Percentiles rank a stretch among this genome's conserved stretches.
Conservation (phyloP, 2,329 filamentous ascomycete species). For the Dactylellina parvicollis region DNA sequence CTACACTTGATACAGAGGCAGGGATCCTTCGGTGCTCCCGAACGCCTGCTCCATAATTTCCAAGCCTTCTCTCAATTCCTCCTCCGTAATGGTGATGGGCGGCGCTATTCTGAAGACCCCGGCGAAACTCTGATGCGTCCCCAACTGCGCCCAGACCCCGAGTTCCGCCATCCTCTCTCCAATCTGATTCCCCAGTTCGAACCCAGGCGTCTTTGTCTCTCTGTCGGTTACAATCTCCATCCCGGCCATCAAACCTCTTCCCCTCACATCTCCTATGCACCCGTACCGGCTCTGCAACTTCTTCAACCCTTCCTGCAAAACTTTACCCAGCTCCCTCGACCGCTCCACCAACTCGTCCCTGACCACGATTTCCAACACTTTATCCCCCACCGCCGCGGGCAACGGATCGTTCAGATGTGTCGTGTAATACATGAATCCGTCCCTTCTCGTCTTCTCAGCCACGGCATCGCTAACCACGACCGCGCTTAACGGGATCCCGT, state of each 20-base stretch:
- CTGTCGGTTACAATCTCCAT: slow-evolving; percentile 69
- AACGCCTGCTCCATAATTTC: slow-evolving; percentile 70
- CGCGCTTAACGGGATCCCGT: slow-evolving; percentile 69
- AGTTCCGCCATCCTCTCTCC: slow-evolving; percentile 65
- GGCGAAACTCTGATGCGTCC: slow-evolving; percentile 67
- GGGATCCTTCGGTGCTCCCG: slow-evolving; percentile 59
- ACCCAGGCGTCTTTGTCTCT: slow-evolving; percentile 64
- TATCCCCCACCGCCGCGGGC: slow-evolving; percentile 69
- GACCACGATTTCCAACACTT: slow-evolving; percentile 71
- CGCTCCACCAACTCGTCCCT: slow-evolving; percentile 67
- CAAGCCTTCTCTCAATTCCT: slow-evolving; percentile 67
- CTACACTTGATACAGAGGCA: slow-evolving; percentile 57
- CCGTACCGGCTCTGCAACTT: slow-evolving; percentile 66
- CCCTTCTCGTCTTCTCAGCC: slow-evolving; percentile 63
- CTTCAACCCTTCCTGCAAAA: slow-evolving; percentile 65
- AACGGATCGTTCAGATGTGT: slow-evolving; percentile 73
- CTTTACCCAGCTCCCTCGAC: slow-evolving; percentile 63
- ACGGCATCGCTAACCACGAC: slow-evolving; percentile 69
- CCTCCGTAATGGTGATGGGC: slow-evolving; percentile 68
- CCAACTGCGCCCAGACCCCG: slow-evolving; percentile 70
- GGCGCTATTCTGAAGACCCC: slow-evolving; percentile 71
- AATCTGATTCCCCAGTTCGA: slow-evolving; percentile 65
- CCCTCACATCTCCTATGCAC: slow-evolving; percentile 72
- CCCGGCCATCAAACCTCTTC: slow-evolving; percentile 69
- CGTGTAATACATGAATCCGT: slow-evolving; percentile 69